phyloP scores from a whole-genome alignment of 1,139 yeast genomes.

The Dujonia santamariae region DNA sequence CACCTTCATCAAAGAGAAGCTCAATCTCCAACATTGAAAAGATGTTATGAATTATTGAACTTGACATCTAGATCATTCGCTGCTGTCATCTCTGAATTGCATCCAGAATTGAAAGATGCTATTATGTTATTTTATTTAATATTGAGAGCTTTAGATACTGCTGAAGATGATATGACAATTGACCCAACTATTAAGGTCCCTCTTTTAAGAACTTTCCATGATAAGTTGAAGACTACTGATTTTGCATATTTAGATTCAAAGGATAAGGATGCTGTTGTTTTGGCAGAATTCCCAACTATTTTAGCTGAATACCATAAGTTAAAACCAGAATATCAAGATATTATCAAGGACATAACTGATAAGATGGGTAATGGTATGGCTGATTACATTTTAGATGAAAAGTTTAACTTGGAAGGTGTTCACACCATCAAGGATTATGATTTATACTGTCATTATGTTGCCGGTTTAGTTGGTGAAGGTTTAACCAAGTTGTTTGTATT shows the following conservation, averaged over 20 bases:
- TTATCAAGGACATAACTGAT: constrained; percentile 70
- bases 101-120: constrained; percentile 83
- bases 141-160: constrained; percentile 88
- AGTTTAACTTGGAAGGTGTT: constrained; percentile 77
- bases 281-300: constrained; percentile 70
- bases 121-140: constrained; percentile 82
- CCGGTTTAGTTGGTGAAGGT: constrained; percentile 97
- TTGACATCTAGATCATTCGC: constrained; percentile 87
- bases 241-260: constrained; percentile 82
- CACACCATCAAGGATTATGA: constrained; percentile 79
- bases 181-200: constrained; percentile 71
- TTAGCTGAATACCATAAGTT: constrained; percentile 70
- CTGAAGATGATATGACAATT: constrained; percentile 94
- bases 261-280: constrained; percentile 78
- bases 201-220: constrained; percentile 64
- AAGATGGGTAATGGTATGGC: constrained; percentile 99
- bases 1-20: constrained; percentile 52
- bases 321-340: constrained; percentile 73
- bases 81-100: constrained; percentile 86
- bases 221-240: constrained; percentile 56
- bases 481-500: constrained; percentile 74
- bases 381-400: constrained; percentile 76
- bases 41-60: constrained; percentile 68
- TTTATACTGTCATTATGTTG: constrained; percentile 92
- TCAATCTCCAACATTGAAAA: constrained; percentile 46